These are phyloP conservation scores for Jatropha podagrica DNA, from an alignment of 441 rosid genomes.

Conservation along the genomic window DNA sequence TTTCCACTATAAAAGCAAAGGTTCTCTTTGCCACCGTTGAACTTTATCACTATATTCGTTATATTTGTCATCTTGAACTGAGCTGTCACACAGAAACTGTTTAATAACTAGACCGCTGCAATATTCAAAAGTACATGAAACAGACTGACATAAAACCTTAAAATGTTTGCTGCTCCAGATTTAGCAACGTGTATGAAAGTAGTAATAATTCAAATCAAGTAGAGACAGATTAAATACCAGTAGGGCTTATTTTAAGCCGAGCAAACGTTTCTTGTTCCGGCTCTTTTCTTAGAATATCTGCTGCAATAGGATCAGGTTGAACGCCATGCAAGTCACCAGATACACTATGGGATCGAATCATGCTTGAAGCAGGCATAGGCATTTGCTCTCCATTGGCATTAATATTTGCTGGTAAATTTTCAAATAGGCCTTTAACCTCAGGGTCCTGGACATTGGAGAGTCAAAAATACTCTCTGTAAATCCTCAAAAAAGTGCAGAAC, in stretches of 20 bases:
- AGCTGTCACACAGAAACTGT: not conserved
- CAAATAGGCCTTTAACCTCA: slow-evolving; percentile 22
- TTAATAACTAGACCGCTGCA: not conserved
- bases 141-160: not conserved
- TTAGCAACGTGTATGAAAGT: not conserved
- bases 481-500: slow-evolving; percentile 17
- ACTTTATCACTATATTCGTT: not conserved
- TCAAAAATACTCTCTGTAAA: slow-evolving; percentile 10
- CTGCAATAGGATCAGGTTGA: slow-evolving; percentile 98
- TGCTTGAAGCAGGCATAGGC: slow-evolving; percentile 60
- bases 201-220: not conserved
- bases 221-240: slow-evolving; percentile 44
- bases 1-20: not conserved
- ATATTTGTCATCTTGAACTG: not conserved
- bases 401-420: slow-evolving; percentile 39
- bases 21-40: not conserved
- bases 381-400: slow-evolving; percentile 64
- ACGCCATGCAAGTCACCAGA: slow-evolving; percentile 98
- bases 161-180: not conserved
- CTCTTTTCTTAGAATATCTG: slow-evolving; percentile 95
- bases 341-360: slow-evolving; percentile 95
- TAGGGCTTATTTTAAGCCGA: slow-evolving; percentile 71
- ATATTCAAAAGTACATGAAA: not conserved
- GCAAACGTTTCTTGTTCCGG: slow-evolving; percentile 96
- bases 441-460: slow-evolving; percentile 39